Evolutionary conservation across 2,329 filamentous ascomycete genomes (phyloP), one percentile per base, ranked within the genome.

Genomic region (Hymenoscyphus fructigenus): DNA sequence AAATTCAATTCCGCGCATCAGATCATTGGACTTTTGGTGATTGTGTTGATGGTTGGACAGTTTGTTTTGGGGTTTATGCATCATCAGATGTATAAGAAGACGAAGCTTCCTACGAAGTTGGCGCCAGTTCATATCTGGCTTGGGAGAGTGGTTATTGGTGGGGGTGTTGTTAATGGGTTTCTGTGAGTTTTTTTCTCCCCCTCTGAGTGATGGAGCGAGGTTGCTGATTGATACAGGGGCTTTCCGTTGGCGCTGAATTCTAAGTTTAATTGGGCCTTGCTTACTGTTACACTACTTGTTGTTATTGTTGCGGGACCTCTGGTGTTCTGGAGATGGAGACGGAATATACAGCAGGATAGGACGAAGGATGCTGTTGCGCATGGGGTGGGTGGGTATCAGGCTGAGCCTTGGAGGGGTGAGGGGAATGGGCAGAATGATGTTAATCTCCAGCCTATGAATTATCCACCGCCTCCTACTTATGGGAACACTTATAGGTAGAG

Each of bases 131-230:
- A 89, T 74, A 75, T 84, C 23, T 85, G 85, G 82, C 76, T 86
- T 2, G 87, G 87, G 2, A 81, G 85, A 15, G 57, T 82, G 3
- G 78, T 85, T 41, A 79, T 88, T 23, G 72, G 81, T 10, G 70
- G 86, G 3, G 86, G 84, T 56, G 76, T 85, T 17, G 70, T 83
- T 62, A 88, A 88, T 67, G 84, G 79, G 26, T 86, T 87, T 67
- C 75, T 87, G 83, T 85, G 76, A 67, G 83, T 61, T 17, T 10
- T 17, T n/a, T n/a, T 14, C 9, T 41, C 2, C 7, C 29, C 59
- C n/a, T 38, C 7, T 17, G 3, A 5, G 10, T 14, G 2, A 14
- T 17, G 9, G 12, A 29, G 20, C 12, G 41, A 15, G n/a, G 9
- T 47, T 57, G 32, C 41, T 62, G 57, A 53, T 59, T 29, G 17